These are phyloP conservation scores for Neurospora terricola DNA, from an alignment of 495 filamentous ascomycete genomes.

Conservation along the genomic window DNA sequence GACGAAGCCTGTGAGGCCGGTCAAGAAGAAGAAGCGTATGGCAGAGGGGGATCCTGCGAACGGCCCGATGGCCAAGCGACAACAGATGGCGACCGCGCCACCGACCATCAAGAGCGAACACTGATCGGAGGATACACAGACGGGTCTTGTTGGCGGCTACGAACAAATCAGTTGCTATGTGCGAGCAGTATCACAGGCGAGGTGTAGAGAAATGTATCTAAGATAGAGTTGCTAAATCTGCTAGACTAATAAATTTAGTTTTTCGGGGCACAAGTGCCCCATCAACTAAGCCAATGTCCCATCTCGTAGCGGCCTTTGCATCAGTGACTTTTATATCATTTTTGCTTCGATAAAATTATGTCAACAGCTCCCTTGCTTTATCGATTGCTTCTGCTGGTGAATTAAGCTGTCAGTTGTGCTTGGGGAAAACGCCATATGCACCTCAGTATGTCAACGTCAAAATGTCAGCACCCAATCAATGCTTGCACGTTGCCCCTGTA, in stretches of 20 bases:
- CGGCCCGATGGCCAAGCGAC: conserved; percentile 13
- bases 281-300: conserved; percentile 5
- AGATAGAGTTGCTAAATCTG: neutral
- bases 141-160: neutral
- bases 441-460: neutral
- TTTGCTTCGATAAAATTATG: neutral
- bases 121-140: neutral
- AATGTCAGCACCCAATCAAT: neutral
- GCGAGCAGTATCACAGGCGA: neutral
- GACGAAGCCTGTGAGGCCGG: conserved; percentile 49
- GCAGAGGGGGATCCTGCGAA: conserved; percentile 11
- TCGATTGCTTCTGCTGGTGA: neutral
- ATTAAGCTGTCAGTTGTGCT: neutral
- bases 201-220: neutral
- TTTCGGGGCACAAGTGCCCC: conserved; percentile 29
- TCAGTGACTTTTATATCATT: neutral
- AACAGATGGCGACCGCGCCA: conserved; percentile 27
- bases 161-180: neutral
- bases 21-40: conserved; percentile 38
- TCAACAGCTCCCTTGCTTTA: neutral
- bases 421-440: neutral
- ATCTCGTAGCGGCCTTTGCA: neutral
- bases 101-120: neutral
- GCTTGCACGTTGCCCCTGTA: neutral
- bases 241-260: conserved; percentile 24